A percentile compares a stretch with the other conserved stretches of the same genome.
Evolutionary conservation across 1,139 yeast species (phyloP).

Genomic region (Pneumocystis canis): DNA sequence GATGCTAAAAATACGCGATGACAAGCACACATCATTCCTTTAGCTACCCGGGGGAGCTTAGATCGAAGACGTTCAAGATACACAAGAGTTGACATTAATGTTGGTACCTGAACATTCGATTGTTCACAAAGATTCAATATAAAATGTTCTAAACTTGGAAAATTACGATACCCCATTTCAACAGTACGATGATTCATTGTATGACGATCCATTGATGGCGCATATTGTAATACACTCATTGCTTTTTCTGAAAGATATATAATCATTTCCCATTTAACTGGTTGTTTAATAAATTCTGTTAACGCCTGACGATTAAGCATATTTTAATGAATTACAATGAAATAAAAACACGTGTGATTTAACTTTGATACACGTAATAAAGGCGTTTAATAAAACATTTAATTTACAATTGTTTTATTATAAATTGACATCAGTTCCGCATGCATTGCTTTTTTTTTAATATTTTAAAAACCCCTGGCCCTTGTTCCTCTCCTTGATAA

Average conservation of each 20-base stretch:
- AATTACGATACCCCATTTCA: constrained; percentile 15
- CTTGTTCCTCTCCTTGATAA: neutral
- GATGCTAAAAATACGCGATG: constrained; percentile 86
- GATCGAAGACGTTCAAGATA: constrained; percentile 64
- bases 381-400: no score
- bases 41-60: constrained; percentile 71
- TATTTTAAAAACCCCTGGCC: neutral
- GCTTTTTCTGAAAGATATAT: constrained; percentile 68
- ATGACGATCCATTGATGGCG: constrained; percentile 20
- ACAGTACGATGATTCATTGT: constrained; percentile 38
- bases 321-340: no score
- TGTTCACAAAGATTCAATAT: constrained; percentile 56
- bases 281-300: constrained; percentile 55
- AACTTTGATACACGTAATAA: no score
- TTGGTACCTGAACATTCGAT: constrained; percentile 89
- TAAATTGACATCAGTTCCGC: neutral
- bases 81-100: constrained; percentile 80
- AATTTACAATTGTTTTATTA: no score
- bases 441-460: neutral
- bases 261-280: constrained; percentile 69
- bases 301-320: constrained; percentile 34
- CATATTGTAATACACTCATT: constrained; percentile 53
- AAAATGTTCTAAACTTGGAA: constrained; percentile 42
- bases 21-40: constrained; percentile 86
- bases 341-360: no score